Percentiles rank a stretch among this genome's conserved stretches.
phyloP scores from a whole-genome alignment of 2,329 filamentous ascomycete species.

The Fusarium coffeatum region DNA sequence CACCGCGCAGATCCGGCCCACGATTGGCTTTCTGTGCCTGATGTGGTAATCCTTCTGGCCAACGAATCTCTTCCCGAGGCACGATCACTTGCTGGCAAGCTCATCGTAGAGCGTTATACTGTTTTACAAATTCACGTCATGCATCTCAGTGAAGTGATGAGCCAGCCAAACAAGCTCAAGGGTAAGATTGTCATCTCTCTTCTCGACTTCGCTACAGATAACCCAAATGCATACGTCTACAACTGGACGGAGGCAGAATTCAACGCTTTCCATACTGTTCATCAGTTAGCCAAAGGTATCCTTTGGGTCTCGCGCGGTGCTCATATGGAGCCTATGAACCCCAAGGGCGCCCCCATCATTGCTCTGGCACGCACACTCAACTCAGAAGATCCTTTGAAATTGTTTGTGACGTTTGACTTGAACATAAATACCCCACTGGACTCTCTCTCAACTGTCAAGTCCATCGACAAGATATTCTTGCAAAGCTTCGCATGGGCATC shows the following conservation, averaged over 20 bases:
- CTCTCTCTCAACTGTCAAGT: conserved; percentile 6
- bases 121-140: conserved; percentile 4
- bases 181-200: conserved; percentile 58
- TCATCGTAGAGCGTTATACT: conserved; percentile 12
- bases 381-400: conserved; percentile 61
- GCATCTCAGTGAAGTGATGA: conserved; percentile 17
- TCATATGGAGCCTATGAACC: conserved; percentile 51
- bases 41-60: conserved; percentile 38
- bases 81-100: conserved; percentile 14
- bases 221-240: conserved; percentile 51
- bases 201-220: conserved; percentile 54
- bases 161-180: conserved; percentile 30
- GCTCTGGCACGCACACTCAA: conserved; percentile 61
- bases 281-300: conserved; percentile 53
- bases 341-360: conserved; percentile 55
- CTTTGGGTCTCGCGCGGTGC: conserved; percentile 62
- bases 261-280: conserved; percentile 54
- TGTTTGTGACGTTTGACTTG: conserved; percentile 57
- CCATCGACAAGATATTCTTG: conserved; percentile 45
- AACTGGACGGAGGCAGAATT: conserved; percentile 56
- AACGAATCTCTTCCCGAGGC: conserved; percentile 16
- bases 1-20: background rate
- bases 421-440: conserved; percentile 4
- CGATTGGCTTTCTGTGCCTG: background rate
- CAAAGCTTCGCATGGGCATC: conserved; percentile 36